phyloP scores from a whole-genome alignment of 2,329 filamentous ascomycete species.

The Aspergillus fumigatus region DNA sequence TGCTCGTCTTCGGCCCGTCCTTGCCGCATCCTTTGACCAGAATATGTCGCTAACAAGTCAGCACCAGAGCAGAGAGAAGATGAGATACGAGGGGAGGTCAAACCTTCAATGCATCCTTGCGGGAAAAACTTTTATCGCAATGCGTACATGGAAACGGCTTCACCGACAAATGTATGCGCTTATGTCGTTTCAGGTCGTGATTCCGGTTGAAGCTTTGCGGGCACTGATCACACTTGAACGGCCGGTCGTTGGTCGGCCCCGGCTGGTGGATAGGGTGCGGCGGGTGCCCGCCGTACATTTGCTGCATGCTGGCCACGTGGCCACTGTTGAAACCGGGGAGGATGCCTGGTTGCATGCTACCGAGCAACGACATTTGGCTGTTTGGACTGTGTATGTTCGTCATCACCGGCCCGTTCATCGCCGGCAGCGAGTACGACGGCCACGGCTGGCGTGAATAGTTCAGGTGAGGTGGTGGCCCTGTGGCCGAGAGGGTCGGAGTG shows the following conservation, averaged over 20 bases:
- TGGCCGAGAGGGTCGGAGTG: conserved; percentile 7
- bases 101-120: conserved; percentile 96
- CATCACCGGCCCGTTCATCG: conserved; percentile 65
- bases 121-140: conserved; percentile 94
- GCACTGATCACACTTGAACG: conserved; percentile 92
- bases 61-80: neutral
- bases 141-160: conserved; percentile 91
- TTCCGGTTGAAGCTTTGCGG: conserved; percentile 93
- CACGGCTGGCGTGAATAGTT: conserved; percentile 41
- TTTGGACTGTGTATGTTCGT: conserved; percentile 73
- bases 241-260: conserved; percentile 65
- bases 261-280: conserved; percentile 52
- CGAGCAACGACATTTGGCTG: conserved; percentile 66
- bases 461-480: conserved; percentile 28
- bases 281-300: conserved; percentile 56
- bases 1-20: conserved; percentile 15
- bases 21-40: conserved; percentile 66
- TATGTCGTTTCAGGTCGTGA: conserved; percentile 93
- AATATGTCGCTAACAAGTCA: conserved; percentile 53
- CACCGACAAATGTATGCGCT: conserved; percentile 87
- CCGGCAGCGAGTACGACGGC: conserved; percentile 54
- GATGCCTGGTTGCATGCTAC: conserved; percentile 53
- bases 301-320: conserved; percentile 53
- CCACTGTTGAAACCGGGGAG: conserved; percentile 57
- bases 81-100: conserved; percentile 26